These are phyloP conservation scores for Combretum micranthum DNA, from an alignment of 345 rosid species.

Conservation along the genomic window DNA sequence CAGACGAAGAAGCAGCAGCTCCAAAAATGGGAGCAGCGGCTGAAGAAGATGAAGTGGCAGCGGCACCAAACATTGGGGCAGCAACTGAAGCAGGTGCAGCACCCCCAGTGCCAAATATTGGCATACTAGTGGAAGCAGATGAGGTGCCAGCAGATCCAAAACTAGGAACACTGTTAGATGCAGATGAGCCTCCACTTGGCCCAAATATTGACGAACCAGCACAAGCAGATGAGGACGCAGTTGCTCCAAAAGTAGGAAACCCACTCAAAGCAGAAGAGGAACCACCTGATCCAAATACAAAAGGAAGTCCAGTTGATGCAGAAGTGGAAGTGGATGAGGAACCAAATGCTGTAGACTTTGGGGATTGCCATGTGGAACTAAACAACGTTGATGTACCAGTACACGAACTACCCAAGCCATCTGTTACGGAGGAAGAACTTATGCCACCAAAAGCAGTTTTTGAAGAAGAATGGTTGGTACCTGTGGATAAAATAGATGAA, in stretches of 20 bases:
- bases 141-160: conserved; percentile 7
- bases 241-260: conserved; percentile 4
- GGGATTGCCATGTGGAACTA: conserved; percentile 53
- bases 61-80: conserved; percentile 10
- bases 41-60: conserved; percentile 6
- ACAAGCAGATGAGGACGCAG: conserved; percentile 1
- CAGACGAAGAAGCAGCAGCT: not conserved
- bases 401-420: conserved; percentile 33
- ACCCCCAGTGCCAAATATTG: conserved; percentile 2
- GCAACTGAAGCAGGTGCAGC: conserved; percentile 1
- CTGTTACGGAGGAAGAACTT: conserved; percentile 30
- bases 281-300: conserved; percentile 45
- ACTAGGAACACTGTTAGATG: not conserved
- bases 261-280: not conserved
- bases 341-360: conserved; percentile 36
- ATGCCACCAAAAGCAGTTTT: conserved; percentile 45
- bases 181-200: not conserved
- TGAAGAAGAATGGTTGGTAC: conserved; percentile 32
- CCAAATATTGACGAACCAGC: conserved; percentile 1
- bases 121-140: conserved; percentile 4
- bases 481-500: conserved; percentile 40
- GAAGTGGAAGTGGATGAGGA: conserved; percentile 33
- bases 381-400: conserved; percentile 30
- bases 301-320: conserved; percentile 33
- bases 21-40: conserved; percentile 7